phyloP scores from a whole-genome alignment of 1,139 yeast genomes.

The Pichia sp. region DNA sequence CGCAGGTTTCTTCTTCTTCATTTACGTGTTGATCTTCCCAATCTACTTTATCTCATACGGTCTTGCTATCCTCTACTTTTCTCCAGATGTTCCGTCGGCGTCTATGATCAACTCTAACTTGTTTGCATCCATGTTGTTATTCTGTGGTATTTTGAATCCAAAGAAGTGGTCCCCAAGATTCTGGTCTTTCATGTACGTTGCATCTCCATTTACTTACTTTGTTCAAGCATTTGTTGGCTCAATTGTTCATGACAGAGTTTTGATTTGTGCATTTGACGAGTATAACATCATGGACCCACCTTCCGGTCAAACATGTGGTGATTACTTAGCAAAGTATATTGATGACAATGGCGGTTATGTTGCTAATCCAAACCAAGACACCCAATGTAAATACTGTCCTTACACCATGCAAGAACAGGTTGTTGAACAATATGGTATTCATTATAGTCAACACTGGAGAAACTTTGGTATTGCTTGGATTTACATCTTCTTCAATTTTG shows the following conservation, averaged over 20 bases:
- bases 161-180: slow-evolving; percentile 54
- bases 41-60: slow-evolving; percentile 50
- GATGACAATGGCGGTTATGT: slow-evolving; percentile 45
- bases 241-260: slow-evolving; percentile 48
- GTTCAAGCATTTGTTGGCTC: slow-evolving; percentile 50
- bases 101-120: slow-evolving; percentile 39
- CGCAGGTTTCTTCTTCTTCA: slow-evolving; percentile 51
- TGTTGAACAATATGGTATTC: slow-evolving; percentile 33
- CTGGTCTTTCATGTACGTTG: slow-evolving; percentile 66
- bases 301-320: slow-evolving; percentile 50
- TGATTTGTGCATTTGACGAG: slow-evolving; percentile 48
- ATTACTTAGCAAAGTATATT: slow-evolving; percentile 37
- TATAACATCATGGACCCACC: slow-evolving; percentile 50
- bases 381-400: slow-evolving; percentile 40
- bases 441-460: slow-evolving; percentile 56
- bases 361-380: slow-evolving; percentile 43
- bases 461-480: slow-evolving; percentile 53
- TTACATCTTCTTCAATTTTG: slow-evolving; percentile 45
- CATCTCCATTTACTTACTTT: slow-evolving; percentile 63
- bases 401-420: slow-evolving; percentile 31
- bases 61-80: slow-evolving; percentile 44
- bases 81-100: slow-evolving; percentile 61
- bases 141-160: slow-evolving; percentile 63
- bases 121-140: slow-evolving; percentile 48
- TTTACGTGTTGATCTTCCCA: slow-evolving; percentile 49